These are phyloP conservation scores for Fraxinus anomala DNA, from an alignment of 257 asterid genomes.

Conservation along the genomic window DNA sequence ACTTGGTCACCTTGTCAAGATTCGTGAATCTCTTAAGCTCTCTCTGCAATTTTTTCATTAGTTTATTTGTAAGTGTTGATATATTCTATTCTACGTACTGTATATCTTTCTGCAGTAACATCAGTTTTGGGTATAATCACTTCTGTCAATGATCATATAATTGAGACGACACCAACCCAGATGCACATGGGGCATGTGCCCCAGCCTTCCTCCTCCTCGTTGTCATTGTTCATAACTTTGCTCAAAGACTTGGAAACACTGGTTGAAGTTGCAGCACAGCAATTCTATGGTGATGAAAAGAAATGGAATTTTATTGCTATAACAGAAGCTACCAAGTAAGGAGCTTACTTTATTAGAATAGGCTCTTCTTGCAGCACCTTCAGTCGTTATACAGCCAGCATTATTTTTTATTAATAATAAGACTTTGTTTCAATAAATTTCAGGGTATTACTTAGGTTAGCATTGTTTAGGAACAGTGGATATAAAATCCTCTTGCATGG, in stretches of 20 bases:
- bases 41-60: background rate
- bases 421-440: constrained; percentile 27
- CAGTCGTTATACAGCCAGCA: constrained; percentile 4
- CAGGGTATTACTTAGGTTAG: constrained; percentile 84
- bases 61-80: constrained; percentile 15
- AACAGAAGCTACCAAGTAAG: constrained; percentile 82
- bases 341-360: constrained; percentile 12
- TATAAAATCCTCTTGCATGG: constrained; percentile 94
- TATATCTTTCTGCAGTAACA: constrained; percentile 59
- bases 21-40: background rate
- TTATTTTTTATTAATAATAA: constrained; percentile 14
- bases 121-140: constrained; percentile 81
- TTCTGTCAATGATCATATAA: constrained; percentile 78
- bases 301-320: constrained; percentile 87
- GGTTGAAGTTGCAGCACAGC: constrained; percentile 91
- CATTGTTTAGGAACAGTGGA: constrained; percentile 60
- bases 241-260: constrained; percentile 95
- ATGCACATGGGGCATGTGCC: constrained; percentile 31
- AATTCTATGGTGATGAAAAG: constrained; percentile 72
- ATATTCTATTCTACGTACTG: constrained; percentile 4
- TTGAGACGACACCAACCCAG: constrained; percentile 55
- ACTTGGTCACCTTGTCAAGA: background rate
- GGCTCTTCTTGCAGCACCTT: constrained; percentile 13
- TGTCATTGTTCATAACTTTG: constrained; percentile 79
- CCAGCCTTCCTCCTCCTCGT: constrained; percentile 70